Evolutionary conservation across 108 stramenopile species (phyloP), one percentile per base, ranked within the genome.

Genomic region (Epithemia pelagica): DNA sequence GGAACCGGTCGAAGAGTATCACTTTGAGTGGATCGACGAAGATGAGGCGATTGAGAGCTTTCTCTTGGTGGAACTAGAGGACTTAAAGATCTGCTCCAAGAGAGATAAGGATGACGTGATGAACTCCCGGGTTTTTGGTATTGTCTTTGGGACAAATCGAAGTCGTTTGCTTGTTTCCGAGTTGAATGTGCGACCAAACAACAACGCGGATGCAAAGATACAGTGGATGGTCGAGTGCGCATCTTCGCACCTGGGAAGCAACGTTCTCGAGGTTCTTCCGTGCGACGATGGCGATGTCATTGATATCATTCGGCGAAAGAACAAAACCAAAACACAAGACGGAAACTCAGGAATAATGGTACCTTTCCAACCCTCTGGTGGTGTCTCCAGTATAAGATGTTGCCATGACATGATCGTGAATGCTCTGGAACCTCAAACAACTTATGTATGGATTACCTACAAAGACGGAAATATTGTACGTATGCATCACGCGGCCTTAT

Each of bases 361-460:
- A 10, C 37, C 37, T 15, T 46, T 46, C 37, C 37, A 46, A 46
- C 37, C 37, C 5, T 46, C 37, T 46, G 37, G 37, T 46, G 37
- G 37, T 5, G 37, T 46, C 37, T 10, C 10, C 15, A 15, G 37
- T 46, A 46, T 46, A 10, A 46, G 37, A 10, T 46, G 37, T 46
- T 5, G 37, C 15, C 37, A 46, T 15, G 37, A 46, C 37, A 46
- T 46, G 37, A 15, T 15, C 15, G 37, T 15, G 10, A 46, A 5
- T 46, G 10, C 37, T 46, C 37, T 46, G 10, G 37, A 46, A 46
- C 37, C 37, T 46, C 5, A 46, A 46, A 46, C 37, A 46, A 46
- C 74, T 10, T 67, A 82, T 59, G 68, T 92, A 22, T 92, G 84
- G 88, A 65, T 92, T 30, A 66, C 76, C 10, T 92, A 82, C 74